Percentiles rank a stretch among this genome's conserved stretches.
Conservation (phyloP, 495 filamentous ascomycete genomes). For the Hypoxylon rickii region DNA sequence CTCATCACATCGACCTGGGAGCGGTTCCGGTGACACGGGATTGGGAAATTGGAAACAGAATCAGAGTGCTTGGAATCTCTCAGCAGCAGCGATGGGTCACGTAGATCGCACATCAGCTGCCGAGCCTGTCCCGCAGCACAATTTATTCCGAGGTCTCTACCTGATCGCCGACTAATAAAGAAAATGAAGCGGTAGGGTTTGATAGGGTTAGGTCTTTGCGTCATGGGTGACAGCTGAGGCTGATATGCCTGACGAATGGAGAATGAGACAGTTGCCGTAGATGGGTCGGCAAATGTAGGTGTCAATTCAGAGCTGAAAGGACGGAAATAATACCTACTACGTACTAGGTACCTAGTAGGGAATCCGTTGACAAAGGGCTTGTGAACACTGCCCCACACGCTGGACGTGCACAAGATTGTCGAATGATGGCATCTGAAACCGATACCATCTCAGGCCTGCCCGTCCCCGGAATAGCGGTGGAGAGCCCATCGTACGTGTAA, state of each 20-base stretch:
- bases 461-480: conserved; percentile 30
- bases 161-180: too few species aligned
- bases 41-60: conserved; percentile 15
- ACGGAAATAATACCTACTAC: neutral
- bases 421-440: conserved; percentile 25
- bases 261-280: neutral
- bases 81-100: conserved; percentile 1
- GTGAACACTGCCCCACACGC: conserved; percentile 13
- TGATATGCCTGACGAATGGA: neutral
- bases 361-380: too few species aligned
- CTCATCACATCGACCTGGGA: conserved; percentile 6
- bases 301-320: conserved; percentile 13
- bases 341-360: too few species aligned
- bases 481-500: conserved; percentile 8
- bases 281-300: conserved; percentile 1
- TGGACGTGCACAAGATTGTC: conserved; percentile 16
- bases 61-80: too few species aligned
- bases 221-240: conserved; percentile 7
- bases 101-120: neutral
- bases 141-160: too few species aligned
- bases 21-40: conserved; percentile 11
- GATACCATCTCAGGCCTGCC: conserved; percentile 26
- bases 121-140: too few species aligned
- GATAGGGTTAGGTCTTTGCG: neutral
- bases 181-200: neutral